Percentiles rank a stretch among this genome's conserved stretches.
phyloP scores from a whole-genome alignment of 192 early-diverging fungal species.

The Coemansia sp. region DNA sequence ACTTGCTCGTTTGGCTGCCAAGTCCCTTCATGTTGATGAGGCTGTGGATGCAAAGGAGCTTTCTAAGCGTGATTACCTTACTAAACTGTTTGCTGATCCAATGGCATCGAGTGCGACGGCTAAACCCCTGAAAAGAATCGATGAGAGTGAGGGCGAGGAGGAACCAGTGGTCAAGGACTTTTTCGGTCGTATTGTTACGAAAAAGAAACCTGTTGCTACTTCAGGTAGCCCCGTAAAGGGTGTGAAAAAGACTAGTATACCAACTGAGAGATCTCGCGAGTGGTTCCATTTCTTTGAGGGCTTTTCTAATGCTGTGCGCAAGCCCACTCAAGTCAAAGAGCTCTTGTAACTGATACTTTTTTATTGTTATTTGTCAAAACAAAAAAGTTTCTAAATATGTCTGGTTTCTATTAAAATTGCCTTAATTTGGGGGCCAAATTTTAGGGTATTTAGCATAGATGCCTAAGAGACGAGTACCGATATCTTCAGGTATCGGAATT shows the following conservation, averaged over 20 bases:
- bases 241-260: slow-evolving; percentile 8
- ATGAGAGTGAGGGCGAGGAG: neutral
- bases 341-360: slow-evolving; percentile 45
- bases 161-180: slow-evolving; percentile 60
- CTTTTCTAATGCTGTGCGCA: slow-evolving; percentile 87
- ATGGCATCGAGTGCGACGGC: slow-evolving; percentile 2
- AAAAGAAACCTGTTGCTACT: slow-evolving; percentile 1
- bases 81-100: slow-evolving; percentile 34
- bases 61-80: slow-evolving; percentile 28
- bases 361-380: neutral
- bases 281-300: slow-evolving; percentile 87
- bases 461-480: too few species aligned
- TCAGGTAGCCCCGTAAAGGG: slow-evolving; percentile 11
- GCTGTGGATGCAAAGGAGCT: slow-evolving; percentile 16
- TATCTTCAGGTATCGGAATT: too few species aligned
- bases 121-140: neutral
- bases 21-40: slow-evolving; percentile 6
- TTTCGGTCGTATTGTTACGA: slow-evolving; percentile 70
- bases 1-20: neutral
- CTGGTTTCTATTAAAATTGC: neutral
- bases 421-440: neutral
- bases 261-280: slow-evolving; percentile 13
- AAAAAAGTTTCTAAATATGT: neutral
- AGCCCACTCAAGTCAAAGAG: slow-evolving; percentile 65
- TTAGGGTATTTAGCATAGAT: too few species aligned